Percentiles rank a stretch among this genome's conserved stretches.
These are phyloP conservation scores for Paramarasmius palmivorus DNA, from an alignment of 1,284 basidiomycete species.

Conservation along the genomic window DNA sequence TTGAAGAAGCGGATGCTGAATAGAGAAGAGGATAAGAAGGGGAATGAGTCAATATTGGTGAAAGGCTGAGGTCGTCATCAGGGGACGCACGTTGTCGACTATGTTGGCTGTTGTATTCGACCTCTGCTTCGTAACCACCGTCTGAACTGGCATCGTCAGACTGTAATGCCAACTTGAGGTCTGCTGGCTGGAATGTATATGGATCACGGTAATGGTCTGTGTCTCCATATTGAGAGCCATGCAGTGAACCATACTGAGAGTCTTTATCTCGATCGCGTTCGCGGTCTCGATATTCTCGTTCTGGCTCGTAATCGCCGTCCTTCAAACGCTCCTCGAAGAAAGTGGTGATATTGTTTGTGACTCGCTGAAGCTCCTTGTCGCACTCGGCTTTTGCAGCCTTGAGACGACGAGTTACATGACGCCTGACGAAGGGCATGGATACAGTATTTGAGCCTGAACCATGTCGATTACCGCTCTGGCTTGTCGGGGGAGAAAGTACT, in stretches of 20 bases:
- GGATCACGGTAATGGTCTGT: constrained; percentile 58
- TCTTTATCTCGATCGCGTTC: constrained; percentile 40
- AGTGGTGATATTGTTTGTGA: constrained; percentile 89
- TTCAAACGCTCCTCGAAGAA: constrained; percentile 91
- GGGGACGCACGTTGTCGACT: constrained; percentile 75
- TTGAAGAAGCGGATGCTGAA: constrained; percentile 41
- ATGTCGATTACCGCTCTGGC: constrained; percentile 35
- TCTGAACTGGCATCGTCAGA: constrained; percentile 74
- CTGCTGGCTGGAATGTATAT: constrained; percentile 55
- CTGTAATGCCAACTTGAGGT: constrained; percentile 55
- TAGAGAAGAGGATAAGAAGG: constrained; percentile 48
- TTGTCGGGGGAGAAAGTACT: constrained; percentile 50
- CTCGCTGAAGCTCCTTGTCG: constrained; percentile 91
- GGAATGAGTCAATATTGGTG: constrained; percentile 52
- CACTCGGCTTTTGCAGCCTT: constrained; percentile 94
- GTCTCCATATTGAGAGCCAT: constrained; percentile 47
- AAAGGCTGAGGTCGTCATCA: constrained; percentile 38
- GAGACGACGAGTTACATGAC: constrained; percentile 92
- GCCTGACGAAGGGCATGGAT: constrained; percentile 88
- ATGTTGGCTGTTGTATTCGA: constrained; percentile 57
- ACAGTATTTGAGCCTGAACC: constrained; percentile 69
- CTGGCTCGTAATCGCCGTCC: constrained; percentile 69
- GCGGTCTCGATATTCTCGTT: constrained; percentile 62
- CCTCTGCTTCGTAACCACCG: constrained; percentile 77
- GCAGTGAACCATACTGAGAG: background rate